Percentiles rank a stretch among this genome's conserved stretches.
These are phyloP conservation scores for Botrytis deweyae DNA, from an alignment of 2,329 filamentous ascomycete genomes.

Conservation along the genomic window DNA sequence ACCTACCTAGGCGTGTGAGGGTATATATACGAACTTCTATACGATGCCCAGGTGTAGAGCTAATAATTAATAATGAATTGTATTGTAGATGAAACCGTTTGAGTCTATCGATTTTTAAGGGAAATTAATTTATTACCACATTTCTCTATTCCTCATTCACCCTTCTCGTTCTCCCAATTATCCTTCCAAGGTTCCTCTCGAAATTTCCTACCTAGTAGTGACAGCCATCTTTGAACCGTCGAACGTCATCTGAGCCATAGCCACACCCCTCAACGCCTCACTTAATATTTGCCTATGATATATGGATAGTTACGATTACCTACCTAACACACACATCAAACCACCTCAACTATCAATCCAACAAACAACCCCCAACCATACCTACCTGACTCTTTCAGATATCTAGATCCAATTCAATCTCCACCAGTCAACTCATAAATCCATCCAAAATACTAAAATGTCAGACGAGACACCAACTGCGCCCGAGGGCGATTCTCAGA, in stretches of 20 bases:
- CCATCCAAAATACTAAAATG: slow-evolving; percentile 27
- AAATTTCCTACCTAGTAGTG: not conserved
- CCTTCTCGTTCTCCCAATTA: not conserved
- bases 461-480: slow-evolving; percentile 60
- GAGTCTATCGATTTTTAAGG: no score
- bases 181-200: not conserved
- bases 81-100: not conserved
- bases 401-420: not conserved
- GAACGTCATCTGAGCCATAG: slow-evolving; percentile 16
- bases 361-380: not conserved
- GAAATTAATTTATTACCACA: not conserved
- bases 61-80: not conserved
- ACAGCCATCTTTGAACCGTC: slow-evolving; percentile 1
- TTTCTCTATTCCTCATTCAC: not conserved
- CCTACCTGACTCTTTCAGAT: not conserved
- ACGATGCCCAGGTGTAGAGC: not conserved
- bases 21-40: not conserved
- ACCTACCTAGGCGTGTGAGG: not conserved
- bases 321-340: not conserved
- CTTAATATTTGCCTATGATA: slow-evolving; percentile 3
- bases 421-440: not conserved
- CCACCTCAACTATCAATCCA: not conserved
- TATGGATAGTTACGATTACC: not conserved
- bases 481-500: slow-evolving; percentile 62
- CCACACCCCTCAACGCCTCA: slow-evolving; percentile 7